These are phyloP conservation scores for Calonectria fujianensis DNA, from an alignment of 2,329 filamentous ascomycete species.

Conservation along the genomic window DNA sequence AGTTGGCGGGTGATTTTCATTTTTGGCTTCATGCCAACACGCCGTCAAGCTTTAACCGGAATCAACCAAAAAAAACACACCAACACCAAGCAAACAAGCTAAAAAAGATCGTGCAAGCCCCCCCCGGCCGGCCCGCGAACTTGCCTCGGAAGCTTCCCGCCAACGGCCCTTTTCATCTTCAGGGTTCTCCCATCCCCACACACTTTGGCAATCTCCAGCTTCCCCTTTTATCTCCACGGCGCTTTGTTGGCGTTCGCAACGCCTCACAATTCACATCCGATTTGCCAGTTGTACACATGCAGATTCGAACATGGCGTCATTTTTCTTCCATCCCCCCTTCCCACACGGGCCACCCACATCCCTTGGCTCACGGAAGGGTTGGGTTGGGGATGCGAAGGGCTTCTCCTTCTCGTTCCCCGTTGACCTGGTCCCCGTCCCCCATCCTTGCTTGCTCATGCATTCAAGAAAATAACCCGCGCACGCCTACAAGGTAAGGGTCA, in stretches of 20 bases:
- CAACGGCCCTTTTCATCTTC: constrained; percentile 13
- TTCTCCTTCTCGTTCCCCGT: constrained; percentile 29
- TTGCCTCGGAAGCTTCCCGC: constrained; percentile 51
- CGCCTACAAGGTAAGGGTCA: neutral
- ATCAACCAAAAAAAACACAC: neutral
- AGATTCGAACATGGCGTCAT: constrained; percentile 29
- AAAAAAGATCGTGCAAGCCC: constrained; percentile 35
- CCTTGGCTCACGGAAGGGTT: neutral
- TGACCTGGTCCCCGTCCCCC: constrained; percentile 31
- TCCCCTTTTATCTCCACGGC: constrained; percentile 29
- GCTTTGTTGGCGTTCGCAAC: constrained; percentile 34
- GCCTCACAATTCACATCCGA: constrained; percentile 33
- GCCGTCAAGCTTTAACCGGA: neutral
- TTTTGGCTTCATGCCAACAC: constrained; percentile 15
- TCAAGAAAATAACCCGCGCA: constrained; percentile 3
- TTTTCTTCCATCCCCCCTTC: neutral
- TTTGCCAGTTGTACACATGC: constrained; percentile 8
- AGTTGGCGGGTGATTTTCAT: neutral
- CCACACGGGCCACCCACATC: constrained; percentile 14
- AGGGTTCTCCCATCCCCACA: constrained; percentile 33
- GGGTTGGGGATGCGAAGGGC: neutral
- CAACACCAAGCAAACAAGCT: constrained; percentile 18
- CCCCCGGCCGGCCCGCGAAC: constrained; percentile 46
- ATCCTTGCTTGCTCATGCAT: constrained; percentile 1
- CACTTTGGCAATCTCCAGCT: constrained; percentile 31